These are phyloP conservation scores for Cladosporium sp. DNA, from an alignment of 2,329 filamentous ascomycete species.

Conservation along the genomic window DNA sequence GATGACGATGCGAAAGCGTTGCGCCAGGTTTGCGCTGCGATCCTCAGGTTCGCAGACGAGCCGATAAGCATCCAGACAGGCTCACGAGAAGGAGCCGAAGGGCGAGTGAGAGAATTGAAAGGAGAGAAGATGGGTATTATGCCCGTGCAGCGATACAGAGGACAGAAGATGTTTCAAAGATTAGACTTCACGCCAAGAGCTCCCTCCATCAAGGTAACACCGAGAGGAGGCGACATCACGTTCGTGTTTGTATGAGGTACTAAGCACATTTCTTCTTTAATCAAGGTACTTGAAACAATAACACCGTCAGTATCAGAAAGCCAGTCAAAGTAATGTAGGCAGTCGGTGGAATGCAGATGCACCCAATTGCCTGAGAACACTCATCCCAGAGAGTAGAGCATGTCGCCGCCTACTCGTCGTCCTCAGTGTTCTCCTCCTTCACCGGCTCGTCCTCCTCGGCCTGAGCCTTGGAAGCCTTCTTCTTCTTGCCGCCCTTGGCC, in stretches of 20 bases:
- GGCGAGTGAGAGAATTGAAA: neutral
- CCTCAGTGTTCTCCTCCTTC: constrained; percentile 20
- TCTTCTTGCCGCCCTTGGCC: constrained; percentile 23
- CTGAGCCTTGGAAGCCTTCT: constrained; percentile 25
- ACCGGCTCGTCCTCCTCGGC: constrained; percentile 12
- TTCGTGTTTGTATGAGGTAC: neutral
- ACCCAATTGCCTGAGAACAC: neutral
- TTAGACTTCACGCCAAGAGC: constrained; percentile 5
- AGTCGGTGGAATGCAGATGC: neutral
- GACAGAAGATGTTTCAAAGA: constrained; percentile 11
- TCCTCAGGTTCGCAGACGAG: constrained; percentile 22
- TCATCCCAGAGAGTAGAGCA: neutral
- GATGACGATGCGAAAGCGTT: constrained; percentile 20
- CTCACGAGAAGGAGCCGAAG: constrained; percentile 18
- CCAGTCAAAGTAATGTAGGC: neutral
- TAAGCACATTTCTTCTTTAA: neutral
- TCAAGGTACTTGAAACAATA: neutral
- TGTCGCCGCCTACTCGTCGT: constrained; percentile 4
- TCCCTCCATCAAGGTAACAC: constrained; percentile 4
- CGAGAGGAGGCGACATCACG: neutral
- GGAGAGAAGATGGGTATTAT: neutral
- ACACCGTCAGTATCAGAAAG: neutral
- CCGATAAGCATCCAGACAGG: constrained; percentile 27
- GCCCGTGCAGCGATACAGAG: constrained; percentile 1
- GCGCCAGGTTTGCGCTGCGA: constrained; percentile 18